These are phyloP conservation scores for Strobilomyces confusus DNA, from an alignment of 768 basidiomycete species.

Conservation along the genomic window DNA sequence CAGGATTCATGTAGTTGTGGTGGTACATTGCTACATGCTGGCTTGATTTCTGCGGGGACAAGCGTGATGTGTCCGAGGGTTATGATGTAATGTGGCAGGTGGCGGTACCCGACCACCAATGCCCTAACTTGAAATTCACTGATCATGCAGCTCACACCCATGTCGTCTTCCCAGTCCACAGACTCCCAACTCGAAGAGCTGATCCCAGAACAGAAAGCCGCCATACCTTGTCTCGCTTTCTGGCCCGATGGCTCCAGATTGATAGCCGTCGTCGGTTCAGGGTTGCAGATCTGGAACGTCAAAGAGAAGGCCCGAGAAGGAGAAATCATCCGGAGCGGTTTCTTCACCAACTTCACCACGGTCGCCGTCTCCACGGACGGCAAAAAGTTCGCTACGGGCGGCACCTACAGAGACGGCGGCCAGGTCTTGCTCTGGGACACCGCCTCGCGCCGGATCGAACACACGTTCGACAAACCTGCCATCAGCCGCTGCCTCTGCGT, in stretches of 20 bases:
- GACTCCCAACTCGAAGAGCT: conserved; percentile 13
- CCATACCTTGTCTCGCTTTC: conserved; percentile 21
- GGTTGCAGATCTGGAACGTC: conserved; percentile 25
- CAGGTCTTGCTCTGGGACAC: conserved; percentile 24
- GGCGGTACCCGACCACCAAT: conserved; percentile 10
- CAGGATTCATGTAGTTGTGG: too few species aligned
- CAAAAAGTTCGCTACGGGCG: conserved; percentile 22
- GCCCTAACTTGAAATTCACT: background rate
- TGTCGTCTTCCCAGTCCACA: conserved; percentile 6
- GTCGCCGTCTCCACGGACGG: conserved; percentile 23
- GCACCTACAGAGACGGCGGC: conserved; percentile 23
- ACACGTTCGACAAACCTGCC: conserved; percentile 22
- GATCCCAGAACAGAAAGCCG: conserved; percentile 16
- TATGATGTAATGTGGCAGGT: conserved; percentile 16
- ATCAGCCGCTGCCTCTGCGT: conserved; percentile 21
- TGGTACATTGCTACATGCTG: too few species aligned
- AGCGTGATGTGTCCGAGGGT: background rate
- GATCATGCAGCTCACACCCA: conserved; percentile 11
- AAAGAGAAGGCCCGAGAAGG: conserved; percentile 18
- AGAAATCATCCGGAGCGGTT: conserved; percentile 20
- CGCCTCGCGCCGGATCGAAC: conserved; percentile 19
- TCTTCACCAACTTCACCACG: conserved; percentile 27
- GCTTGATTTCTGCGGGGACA: too few species aligned
- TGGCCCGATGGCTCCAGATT: conserved; percentile 25
- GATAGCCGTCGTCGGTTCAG: conserved; percentile 24